Conservation (phyloP, 495 filamentous ascomycete genomes). For the Penicillium fimorum region DNA sequence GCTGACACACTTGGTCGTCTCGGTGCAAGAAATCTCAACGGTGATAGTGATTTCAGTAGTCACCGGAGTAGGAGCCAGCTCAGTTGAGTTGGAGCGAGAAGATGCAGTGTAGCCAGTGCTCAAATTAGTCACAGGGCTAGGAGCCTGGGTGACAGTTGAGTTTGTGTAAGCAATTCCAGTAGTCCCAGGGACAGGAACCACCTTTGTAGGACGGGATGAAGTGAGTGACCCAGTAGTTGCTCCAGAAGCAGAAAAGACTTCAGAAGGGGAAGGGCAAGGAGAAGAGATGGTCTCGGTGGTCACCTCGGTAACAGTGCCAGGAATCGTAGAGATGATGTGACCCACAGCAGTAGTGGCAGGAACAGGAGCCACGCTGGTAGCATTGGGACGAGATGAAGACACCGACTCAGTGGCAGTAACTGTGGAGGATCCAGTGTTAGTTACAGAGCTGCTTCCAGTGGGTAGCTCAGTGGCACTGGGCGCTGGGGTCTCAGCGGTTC, state of each 20-base stretch:
- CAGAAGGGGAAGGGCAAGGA: neutral
- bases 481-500: neutral
- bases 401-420: slow-evolving; percentile 2
- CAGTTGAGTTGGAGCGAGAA: neutral
- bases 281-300: neutral
- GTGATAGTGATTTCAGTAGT: neutral
- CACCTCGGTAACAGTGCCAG: neutral
- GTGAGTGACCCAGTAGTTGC: neutral
- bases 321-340: neutral
- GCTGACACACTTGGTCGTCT: slow-evolving; percentile 6
- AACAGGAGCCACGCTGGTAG: neutral
- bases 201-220: neutral
- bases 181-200: slow-evolving; percentile 2
- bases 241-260: neutral
- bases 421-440: neutral
- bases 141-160: slow-evolving; percentile 1
- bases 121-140: slow-evolving; percentile 1
- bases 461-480: neutral
- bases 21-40: slow-evolving; percentile 2
- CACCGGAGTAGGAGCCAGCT: neutral
- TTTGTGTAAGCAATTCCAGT: slow-evolving; percentile 4
- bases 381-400: neutral
- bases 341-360: neutral
- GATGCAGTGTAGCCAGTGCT: neutral
- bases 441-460: slow-evolving; percentile 1